A percentile compares a stretch with the other conserved stretches of the same genome.
These are phyloP conservation scores for Sisymbrium altissimum DNA, from an alignment of 345 rosid species.

Conservation along the genomic window DNA sequence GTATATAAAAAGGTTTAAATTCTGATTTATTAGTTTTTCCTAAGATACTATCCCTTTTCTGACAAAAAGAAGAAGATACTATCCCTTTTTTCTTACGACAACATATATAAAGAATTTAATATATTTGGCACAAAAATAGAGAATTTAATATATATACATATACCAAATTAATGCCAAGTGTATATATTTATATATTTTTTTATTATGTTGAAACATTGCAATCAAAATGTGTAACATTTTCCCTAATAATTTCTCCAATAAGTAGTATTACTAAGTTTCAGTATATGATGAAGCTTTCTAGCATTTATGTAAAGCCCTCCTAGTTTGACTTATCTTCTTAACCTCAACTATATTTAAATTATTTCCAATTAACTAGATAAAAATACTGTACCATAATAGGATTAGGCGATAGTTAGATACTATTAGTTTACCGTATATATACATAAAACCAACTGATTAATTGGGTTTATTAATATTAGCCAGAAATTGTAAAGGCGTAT, in stretches of 20 bases:
- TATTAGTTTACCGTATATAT: background rate
- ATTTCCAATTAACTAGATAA: background rate
- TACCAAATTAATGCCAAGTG: background rate
- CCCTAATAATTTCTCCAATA: background rate
- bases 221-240: too few relatives aligned
- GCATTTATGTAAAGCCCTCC: conserved; percentile 12
- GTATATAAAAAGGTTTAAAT: background rate
- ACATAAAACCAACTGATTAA: background rate
- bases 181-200: background rate
- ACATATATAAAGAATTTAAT: too few relatives aligned
- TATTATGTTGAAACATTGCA: background rate
- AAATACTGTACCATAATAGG: background rate
- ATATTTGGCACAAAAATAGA: too few relatives aligned
- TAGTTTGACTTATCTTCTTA: conserved; percentile 3
- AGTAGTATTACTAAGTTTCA: background rate
- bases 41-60: too few relatives aligned
- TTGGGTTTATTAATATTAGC: background rate
- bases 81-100: too few relatives aligned
- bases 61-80: too few relatives aligned
- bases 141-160: background rate
- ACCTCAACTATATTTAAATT: background rate
- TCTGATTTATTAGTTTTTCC: too few relatives aligned
- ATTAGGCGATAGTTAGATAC: background rate
- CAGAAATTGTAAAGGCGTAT: background rate
- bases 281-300: background rate